phyloP scores from a whole-genome alignment of 1,139 yeast genomes.

The Taphrina deformans region DNA sequence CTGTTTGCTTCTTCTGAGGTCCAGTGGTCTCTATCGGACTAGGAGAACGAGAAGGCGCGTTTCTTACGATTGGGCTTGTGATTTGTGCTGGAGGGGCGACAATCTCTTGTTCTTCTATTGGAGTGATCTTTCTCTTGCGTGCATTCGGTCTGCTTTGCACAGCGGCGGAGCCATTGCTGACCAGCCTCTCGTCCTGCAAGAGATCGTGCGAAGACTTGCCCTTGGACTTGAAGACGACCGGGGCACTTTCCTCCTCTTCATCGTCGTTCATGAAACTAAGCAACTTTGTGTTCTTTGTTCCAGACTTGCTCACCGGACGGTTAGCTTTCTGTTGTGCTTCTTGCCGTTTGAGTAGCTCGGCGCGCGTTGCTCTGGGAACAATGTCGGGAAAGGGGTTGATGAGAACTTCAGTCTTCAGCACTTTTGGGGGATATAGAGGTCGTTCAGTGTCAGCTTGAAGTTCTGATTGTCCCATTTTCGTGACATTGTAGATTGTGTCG shows the following conservation, averaged over 20 bases:
- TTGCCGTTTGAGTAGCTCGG: conserved; percentile 37
- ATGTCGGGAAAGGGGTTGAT: conserved; percentile 57
- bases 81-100: background rate
- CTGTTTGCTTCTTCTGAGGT: background rate
- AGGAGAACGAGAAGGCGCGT: conserved; percentile 4
- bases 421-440: conserved; percentile 57
- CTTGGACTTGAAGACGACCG: conserved; percentile 34
- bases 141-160: conserved; percentile 27
- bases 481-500: conserved; percentile 58
- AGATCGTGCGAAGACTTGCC: conserved; percentile 56
- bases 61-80: conserved; percentile 10
- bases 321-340: conserved; percentile 37
- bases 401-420: conserved; percentile 50
- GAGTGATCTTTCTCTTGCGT: conserved; percentile 2
- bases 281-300: conserved; percentile 42
- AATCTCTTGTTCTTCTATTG: background rate
- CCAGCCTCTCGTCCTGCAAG: conserved; percentile 44
- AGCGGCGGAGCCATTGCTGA: conserved; percentile 21
- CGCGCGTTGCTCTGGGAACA: conserved; percentile 37
- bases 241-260: conserved; percentile 41
- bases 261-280: conserved; percentile 46
- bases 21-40: background rate
- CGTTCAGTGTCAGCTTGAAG: conserved; percentile 47
- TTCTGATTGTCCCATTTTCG: conserved; percentile 57
- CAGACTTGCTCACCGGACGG: conserved; percentile 43